phyloP scores from a whole-genome alignment of 805 yeast genomes.

The Candida alai region DNA sequence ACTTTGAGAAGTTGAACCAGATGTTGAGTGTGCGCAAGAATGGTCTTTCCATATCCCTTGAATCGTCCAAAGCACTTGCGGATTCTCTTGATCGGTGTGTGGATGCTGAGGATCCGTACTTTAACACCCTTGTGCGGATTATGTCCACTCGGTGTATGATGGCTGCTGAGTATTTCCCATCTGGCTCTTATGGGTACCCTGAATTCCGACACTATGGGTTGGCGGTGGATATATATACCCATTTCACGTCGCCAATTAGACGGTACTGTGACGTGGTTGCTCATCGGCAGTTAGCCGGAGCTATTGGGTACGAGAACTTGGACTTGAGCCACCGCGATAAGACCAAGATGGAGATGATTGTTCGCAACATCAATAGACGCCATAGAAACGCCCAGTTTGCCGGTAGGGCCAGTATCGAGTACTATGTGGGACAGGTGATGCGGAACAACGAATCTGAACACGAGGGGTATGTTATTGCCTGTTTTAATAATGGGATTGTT shows the following conservation, averaged over 20 bases:
- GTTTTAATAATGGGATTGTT: conserved; percentile 91
- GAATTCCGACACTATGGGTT: conserved; percentile 96
- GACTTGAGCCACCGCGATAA: conserved; percentile 84
- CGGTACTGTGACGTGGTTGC: conserved; percentile 98
- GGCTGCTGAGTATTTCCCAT: conserved; percentile 96
- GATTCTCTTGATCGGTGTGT: conserved; percentile 87
- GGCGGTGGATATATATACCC: conserved; percentile 96
- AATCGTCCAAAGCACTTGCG: conserved; percentile 86
- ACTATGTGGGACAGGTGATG: conserved; percentile 97
- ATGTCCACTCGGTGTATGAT: conserved; percentile 99
- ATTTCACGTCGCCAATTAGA: conserved; percentile 97
- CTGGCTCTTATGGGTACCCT: conserved; percentile 84
- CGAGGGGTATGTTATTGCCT: conserved; percentile 88
- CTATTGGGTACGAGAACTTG: conserved; percentile 87
- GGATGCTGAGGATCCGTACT: conserved; percentile 80
- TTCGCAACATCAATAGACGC: conserved; percentile 84
- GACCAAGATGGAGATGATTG: conserved; percentile 81
- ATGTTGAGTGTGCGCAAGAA: conserved; percentile 76
- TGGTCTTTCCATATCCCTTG: conserved; percentile 69
- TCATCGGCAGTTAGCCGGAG: conserved; percentile 97
- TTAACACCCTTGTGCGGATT: conserved; percentile 89
- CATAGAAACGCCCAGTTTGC: conserved; percentile 99
- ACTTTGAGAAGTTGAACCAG: conserved; percentile 85
- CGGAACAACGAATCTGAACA: conserved; percentile 74
- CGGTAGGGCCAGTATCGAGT: conserved; percentile 96